These are phyloP conservation scores for Rhypophila decipiens DNA, from an alignment of 495 filamentous ascomycete species.

Conservation along the genomic window DNA sequence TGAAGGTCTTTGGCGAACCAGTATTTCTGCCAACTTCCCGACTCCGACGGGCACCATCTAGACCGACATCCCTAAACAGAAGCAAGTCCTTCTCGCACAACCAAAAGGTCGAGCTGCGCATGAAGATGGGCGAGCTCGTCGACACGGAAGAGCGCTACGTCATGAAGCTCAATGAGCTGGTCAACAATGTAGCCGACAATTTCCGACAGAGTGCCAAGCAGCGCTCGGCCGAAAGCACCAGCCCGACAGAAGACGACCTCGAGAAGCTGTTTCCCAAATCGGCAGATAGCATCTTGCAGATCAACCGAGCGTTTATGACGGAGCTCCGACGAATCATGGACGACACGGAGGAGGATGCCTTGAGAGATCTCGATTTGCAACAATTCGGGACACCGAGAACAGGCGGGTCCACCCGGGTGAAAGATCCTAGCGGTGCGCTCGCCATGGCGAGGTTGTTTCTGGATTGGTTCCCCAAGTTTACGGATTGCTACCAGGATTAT, in stretches of 20 bases:
- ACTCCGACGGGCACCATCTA: slow-evolving; percentile 79
- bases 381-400: slow-evolving; percentile 30
- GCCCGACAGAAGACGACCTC: slow-evolving; percentile 65
- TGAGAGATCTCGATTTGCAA: slow-evolving; percentile 53
- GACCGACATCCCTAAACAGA: slow-evolving; percentile 68
- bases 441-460: slow-evolving; percentile 71
- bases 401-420: slow-evolving; percentile 48
- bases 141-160: slow-evolving; percentile 96
- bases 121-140: slow-evolving; percentile 85
- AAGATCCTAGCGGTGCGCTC: slow-evolving; percentile 66
- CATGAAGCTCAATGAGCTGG: slow-evolving; percentile 71
- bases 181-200: slow-evolving; percentile 67
- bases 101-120: slow-evolving; percentile 75
- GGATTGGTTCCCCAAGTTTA: slow-evolving; percentile 88
- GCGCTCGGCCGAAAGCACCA: slow-evolving; percentile 54
- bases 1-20: slow-evolving; percentile 71
- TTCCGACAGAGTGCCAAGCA: slow-evolving; percentile 61
- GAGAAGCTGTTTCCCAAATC: slow-evolving; percentile 74
- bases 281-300: slow-evolving; percentile 65
- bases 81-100: slow-evolving; percentile 67
- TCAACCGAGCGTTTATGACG: slow-evolving; percentile 72
- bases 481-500: slow-evolving; percentile 82
- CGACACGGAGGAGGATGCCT: slow-evolving; percentile 74
- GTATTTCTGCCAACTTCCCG: slow-evolving; percentile 85
- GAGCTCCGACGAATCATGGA: slow-evolving; percentile 71